phyloP scores from a whole-genome alignment of 2,329 filamentous ascomycete genomes.

The Clarireedia hainanense region DNA sequence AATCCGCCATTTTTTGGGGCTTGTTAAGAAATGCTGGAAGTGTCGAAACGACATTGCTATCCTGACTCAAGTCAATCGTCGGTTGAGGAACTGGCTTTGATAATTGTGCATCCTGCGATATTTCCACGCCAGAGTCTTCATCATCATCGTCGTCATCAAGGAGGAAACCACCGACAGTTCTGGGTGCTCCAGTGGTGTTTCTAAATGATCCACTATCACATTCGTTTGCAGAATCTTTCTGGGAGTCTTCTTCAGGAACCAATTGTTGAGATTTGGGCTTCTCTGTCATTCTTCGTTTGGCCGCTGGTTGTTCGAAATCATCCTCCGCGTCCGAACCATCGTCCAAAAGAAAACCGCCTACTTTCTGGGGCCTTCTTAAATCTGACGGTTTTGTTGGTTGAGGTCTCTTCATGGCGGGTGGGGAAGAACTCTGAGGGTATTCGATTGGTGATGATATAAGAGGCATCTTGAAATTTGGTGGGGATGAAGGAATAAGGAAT shows the following conservation, averaged over 20 bases:
- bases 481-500: slow-evolving; percentile 2
- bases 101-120: background rate
- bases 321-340: slow-evolving; percentile 35
- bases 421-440: slow-evolving; percentile 26
- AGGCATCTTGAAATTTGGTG: slow-evolving; percentile 39
- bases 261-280: background rate
- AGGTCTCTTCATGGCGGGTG: slow-evolving; percentile 31
- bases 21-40: slow-evolving; percentile 21
- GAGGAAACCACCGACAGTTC: slow-evolving; percentile 12
- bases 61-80: background rate
- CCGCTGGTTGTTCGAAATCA: slow-evolving; percentile 30
- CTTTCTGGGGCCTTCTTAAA: slow-evolving; percentile 29
- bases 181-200: background rate
- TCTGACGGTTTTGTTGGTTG: slow-evolving; percentile 29
- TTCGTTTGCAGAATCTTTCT: background rate
- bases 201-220: background rate
- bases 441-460: slow-evolving; percentile 51
- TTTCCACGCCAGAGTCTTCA: slow-evolving; percentile 2
- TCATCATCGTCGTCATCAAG: slow-evolving; percentile 12
- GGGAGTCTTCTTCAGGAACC: background rate
- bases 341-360: slow-evolving; percentile 38
- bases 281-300: slow-evolving; percentile 39
- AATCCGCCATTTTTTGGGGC: slow-evolving; percentile 15
- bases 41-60: background rate
- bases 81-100: background rate